phyloP scores from a whole-genome alignment of 2,329 filamentous ascomycete genomes.

The Ceratocystiopsis minuta region DNA sequence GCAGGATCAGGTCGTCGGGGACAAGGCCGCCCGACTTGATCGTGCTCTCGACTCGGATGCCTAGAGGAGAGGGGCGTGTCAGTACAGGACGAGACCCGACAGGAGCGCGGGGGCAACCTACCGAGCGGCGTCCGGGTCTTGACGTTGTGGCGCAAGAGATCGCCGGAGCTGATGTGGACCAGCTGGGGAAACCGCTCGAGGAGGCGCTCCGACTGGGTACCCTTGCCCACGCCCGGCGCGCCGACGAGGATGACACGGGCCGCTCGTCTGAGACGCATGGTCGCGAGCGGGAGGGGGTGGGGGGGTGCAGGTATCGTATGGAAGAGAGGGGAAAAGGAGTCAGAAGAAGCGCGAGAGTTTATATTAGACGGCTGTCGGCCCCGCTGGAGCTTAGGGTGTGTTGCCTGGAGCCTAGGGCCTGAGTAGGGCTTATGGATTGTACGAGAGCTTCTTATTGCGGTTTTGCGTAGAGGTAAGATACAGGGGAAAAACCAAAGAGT shows the following conservation, averaged over 20 bases:
- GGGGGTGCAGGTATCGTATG: neutral
- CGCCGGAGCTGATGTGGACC: conserved; percentile 81
- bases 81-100: neutral
- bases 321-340: neutral
- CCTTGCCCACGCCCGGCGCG: conserved; percentile 92
- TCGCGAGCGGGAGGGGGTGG: conserved; percentile 3
- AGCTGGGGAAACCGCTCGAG: conserved; percentile 76
- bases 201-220: conserved; percentile 82
- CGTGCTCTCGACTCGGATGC: conserved; percentile 74
- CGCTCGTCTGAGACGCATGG: conserved; percentile 55
- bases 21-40: conserved; percentile 86
- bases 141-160: conserved; percentile 84
- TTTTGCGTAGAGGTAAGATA: too few species aligned
- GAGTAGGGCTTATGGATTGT: too few species aligned
- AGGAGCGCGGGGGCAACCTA: conserved; percentile 20
- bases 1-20: conserved; percentile 76
- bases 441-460: too few species aligned
- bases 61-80: conserved; percentile 23
- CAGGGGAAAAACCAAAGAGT: too few species aligned
- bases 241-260: conserved; percentile 90
- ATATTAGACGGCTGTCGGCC: too few species aligned
- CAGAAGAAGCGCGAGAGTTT: neutral
- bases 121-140: conserved; percentile 71
- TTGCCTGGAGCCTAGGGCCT: too few species aligned
- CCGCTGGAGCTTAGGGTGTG: too few species aligned